Base-by-base conservation (phyloP, 2,329 filamentous ascomycete species). In the Elsinoe arachidis region DNA sequence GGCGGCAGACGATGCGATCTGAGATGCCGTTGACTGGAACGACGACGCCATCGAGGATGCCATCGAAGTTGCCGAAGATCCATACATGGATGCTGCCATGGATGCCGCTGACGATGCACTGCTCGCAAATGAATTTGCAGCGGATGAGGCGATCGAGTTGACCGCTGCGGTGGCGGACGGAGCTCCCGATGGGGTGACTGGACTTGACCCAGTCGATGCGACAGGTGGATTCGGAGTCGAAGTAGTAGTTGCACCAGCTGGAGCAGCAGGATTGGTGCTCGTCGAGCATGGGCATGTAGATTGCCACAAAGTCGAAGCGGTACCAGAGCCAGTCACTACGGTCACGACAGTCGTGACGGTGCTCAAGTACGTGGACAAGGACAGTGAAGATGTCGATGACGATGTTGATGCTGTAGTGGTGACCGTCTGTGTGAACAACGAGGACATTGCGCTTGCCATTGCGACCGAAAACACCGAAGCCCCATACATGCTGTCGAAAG, bases 11-110 rank as follows among this genome's bases (percentile, higher is more conserved):
- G 38, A 46, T 21, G 43, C 54, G 23, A 56, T 56, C 14, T 56
- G 54, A 14, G 55, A 57, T 53, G 55, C 47, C 23, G 55, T 57
- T 14, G 55, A 57, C n/a, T 44, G 55, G 19, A 57, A 51, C 2
- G 55, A 41, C 5, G 44, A 52, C 21, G 55, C 44, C 35, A 52
- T 41, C n/a, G 55, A 52, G 9, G 41, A 23, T 14, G 55, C 55
- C 55, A 49, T 47, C 2, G 55, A 56, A 7, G 41, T 43, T 39
- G 43, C 39, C 4, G 55, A 43, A 38, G 55, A 47, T 14, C 35
- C 30, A 21, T 41, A 41, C 47, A 44, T 52, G 14, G 55, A 57
- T 15, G 55, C 38, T 43, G 55, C 47, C 41, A 49, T 49, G 3
- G 23, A 49, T 26, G 55, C 55, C 17, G 44, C 55, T 6, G 33